These are phyloP conservation scores for Monoraphidium neglectum DNA, from an alignment of 139 green algal species.

Conservation along the genomic window DNA sequence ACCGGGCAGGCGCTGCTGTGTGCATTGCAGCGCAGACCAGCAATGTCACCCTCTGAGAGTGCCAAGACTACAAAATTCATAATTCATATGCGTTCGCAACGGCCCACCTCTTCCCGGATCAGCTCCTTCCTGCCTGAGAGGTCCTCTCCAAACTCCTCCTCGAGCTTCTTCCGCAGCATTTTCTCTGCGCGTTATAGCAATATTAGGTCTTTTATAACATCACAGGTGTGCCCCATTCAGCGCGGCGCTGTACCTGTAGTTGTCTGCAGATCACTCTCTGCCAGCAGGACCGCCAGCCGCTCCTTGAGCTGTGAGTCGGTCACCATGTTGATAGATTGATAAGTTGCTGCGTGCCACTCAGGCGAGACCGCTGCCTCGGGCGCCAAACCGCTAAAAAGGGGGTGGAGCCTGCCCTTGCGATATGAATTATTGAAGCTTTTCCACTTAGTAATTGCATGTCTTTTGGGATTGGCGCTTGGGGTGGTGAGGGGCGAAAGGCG, in stretches of 20 bases:
- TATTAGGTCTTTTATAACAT: background rate
- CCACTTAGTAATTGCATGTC: no score
- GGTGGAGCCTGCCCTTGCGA: no score
- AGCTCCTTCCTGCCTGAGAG: conserved; percentile 60
- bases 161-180: conserved; percentile 69
- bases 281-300: conserved; percentile 46
- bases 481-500: no score
- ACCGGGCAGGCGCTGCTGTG: no score
- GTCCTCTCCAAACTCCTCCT: conserved; percentile 59
- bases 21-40: background rate
- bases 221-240: background rate
- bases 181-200: conserved; percentile 42
- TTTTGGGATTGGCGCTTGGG: no score
- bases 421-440: no score
- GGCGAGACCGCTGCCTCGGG: no score
- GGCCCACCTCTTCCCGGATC: conserved; percentile 42
- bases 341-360: no score
- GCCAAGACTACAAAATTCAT: background rate
- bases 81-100: background rate
- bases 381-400: no score
- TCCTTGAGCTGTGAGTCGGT: conserved; percentile 38
- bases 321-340: no score
- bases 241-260: conserved; percentile 44
- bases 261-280: conserved; percentile 45
- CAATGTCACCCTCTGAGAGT: background rate